These are phyloP conservation scores for Suhomyces yuchorum DNA, from an alignment of 1,139 yeast genomes.

Conservation along the genomic window DNA sequence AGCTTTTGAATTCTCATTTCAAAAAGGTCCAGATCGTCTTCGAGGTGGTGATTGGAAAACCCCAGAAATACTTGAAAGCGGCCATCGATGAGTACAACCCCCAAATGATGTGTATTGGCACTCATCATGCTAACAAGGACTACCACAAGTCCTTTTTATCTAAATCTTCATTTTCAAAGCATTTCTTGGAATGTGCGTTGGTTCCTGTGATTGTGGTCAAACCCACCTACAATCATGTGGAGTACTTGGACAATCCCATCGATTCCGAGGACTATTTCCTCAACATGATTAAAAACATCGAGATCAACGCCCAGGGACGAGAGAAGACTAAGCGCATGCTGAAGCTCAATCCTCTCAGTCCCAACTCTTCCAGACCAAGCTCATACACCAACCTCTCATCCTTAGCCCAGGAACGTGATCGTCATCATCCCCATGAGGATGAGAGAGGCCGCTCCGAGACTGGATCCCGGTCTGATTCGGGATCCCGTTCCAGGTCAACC, in stretches of 20 bases:
- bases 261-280: constrained; percentile 35
- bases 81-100: constrained; percentile 67
- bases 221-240: constrained; percentile 50
- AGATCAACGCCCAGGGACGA: constrained; percentile 6
- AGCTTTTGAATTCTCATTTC: constrained; percentile 47
- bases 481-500: background rate
- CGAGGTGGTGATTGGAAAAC: constrained; percentile 65
- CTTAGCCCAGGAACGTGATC: constrained; percentile 16
- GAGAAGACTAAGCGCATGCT: constrained; percentile 12
- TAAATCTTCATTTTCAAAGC: constrained; percentile 55
- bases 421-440: constrained; percentile 4
- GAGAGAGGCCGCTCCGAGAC: constrained; percentile 18
- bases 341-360: constrained; percentile 13
- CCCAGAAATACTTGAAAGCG: constrained; percentile 53
- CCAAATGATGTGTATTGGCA: constrained; percentile 65
- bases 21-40: constrained; percentile 56
- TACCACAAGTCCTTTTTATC: constrained; percentile 47
- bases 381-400: constrained; percentile 21
- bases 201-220: constrained; percentile 72
- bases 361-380: constrained; percentile 17
- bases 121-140: constrained; percentile 35
- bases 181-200: constrained; percentile 65
- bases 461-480: constrained; percentile 13
- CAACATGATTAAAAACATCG: constrained; percentile 31
- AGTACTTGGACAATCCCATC: constrained; percentile 26